A percentile compares a stretch with the other conserved stretches of the same genome.
These are phyloP conservation scores for Tolypocladium ovalisporum DNA, from an alignment of 2,329 filamentous ascomycete genomes.

Conservation along the genomic window DNA sequence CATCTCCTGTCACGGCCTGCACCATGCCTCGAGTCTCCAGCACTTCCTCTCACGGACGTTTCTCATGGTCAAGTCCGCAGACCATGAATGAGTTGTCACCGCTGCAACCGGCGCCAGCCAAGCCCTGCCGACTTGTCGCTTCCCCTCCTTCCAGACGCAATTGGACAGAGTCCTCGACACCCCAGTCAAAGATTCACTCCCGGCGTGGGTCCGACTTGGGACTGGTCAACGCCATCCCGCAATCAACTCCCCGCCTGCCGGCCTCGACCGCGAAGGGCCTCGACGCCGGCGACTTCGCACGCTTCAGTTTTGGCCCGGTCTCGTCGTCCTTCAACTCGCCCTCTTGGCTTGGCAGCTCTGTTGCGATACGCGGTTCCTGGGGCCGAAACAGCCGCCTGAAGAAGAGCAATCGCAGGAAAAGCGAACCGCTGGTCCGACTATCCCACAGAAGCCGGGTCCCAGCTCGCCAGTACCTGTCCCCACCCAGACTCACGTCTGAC, in stretches of 20 bases:
- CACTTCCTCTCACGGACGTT: not conserved
- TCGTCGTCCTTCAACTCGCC: conserved; percentile 16
- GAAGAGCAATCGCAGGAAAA: conserved; percentile 17
- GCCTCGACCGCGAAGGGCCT: conserved; percentile 3
- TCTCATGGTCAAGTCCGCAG: not conserved
- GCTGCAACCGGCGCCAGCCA: not conserved
- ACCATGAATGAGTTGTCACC: not conserved
- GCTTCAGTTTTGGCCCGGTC: conserved; percentile 16
- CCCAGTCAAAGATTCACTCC: conserved; percentile 4
- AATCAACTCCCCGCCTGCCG: conserved; percentile 7
- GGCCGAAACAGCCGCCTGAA: conserved; percentile 13
- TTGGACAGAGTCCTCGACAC: conserved; percentile 11
- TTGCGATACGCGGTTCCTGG: conserved; percentile 9
- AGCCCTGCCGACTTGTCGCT: not conserved
- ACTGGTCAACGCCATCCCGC: conserved; percentile 8
- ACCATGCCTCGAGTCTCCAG: not conserved
- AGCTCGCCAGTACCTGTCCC: conserved; percentile 17
- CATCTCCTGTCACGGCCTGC: not conserved
- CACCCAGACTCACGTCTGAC: conserved; percentile 11
- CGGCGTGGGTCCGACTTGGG: conserved; percentile 9
- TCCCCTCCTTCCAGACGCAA: conserved; percentile 10
- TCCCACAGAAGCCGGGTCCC: conserved; percentile 9
- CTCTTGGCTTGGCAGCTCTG: conserved; percentile 15
- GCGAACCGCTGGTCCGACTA: conserved; percentile 21
- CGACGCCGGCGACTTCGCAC: not conserved